Evolutionary conservation across 257 asterid species (phyloP).

Genomic region (Jacaranda copaia): DNA sequence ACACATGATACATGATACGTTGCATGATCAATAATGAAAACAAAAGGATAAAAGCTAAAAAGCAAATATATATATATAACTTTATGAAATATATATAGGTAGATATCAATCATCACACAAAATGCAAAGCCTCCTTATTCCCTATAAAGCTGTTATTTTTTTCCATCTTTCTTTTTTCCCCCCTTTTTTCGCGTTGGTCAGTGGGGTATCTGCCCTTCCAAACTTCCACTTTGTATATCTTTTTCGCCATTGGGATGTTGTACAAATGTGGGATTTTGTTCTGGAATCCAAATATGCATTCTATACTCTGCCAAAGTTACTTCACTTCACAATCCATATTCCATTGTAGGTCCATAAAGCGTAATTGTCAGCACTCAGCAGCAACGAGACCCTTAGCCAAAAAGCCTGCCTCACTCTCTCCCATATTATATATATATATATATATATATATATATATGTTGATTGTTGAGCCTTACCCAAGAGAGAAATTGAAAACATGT

Average conservation of each 20-base stretch:
- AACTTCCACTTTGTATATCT: conserved; percentile 57
- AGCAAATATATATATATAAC: background rate
- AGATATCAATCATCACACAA: conserved; percentile 29
- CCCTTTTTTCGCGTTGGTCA: conserved; percentile 38
- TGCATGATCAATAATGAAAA: conserved; percentile 12
- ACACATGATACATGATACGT: background rate
- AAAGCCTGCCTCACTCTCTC: conserved; percentile 21
- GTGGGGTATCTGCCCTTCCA: conserved; percentile 55
- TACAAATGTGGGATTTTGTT: conserved; percentile 54
- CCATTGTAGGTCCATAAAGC: conserved; percentile 50
- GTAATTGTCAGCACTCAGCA: conserved; percentile 43
- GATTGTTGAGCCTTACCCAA: conserved; percentile 24
- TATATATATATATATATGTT: too few species aligned
- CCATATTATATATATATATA: background rate
- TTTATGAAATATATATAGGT: background rate
- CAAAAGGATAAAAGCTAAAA: conserved; percentile 8
- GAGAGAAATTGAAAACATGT: background rate
- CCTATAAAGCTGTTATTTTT: conserved; percentile 51
- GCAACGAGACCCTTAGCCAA: conserved; percentile 14
- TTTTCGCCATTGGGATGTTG: conserved; percentile 44
- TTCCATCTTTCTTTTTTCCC: conserved; percentile 4
- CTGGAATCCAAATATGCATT: conserved; percentile 60
- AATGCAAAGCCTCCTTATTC: conserved; percentile 43
- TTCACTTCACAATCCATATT: conserved; percentile 47
- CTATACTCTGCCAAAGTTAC: conserved; percentile 58